Base-by-base conservation (phyloP, 176 grass and related monocot species). In the Luzula sylvatica region DNA sequence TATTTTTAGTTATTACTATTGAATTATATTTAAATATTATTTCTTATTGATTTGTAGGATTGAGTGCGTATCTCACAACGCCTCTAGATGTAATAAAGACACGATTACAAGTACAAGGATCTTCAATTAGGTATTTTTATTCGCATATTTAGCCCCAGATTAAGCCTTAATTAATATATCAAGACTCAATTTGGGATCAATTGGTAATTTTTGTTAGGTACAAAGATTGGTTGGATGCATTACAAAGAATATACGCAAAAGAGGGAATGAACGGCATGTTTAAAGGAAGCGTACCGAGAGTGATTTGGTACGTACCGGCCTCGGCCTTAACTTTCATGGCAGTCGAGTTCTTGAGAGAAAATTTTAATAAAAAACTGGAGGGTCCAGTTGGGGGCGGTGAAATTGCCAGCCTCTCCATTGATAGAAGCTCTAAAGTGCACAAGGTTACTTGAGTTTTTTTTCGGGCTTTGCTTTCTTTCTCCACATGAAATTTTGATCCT, bases 251-350 rank as follows among this genome's bases (percentile, higher is more conserved):
- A 29, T 88, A 83, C 83, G 15, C 27, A 51, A 23, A 49, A 2
- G 88, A 95, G 61, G 88, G 88, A 72, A 63, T 78, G 41, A 66
- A 51, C 39, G 89, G 89, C 69, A 56, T 95, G 67, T 88, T 88
- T 74, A 95, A 66, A 73, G 83, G 89, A 30, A 95, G 89, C 15
- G 53, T 88, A 21, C 80, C 89, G 6, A 85, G 92, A 74, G 72
- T 90, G 58, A 80, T 77, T 30, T 98, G 92, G 92, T 87, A 98
- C 35, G 46, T 98, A 20, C 92, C 85, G 15, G 85, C 92, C 52
- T 98, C 92, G 15, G 92, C 92, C 17, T 65, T 96, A 58, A 98
- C 85, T 26, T 98, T 90, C 63, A 98, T 98, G 92, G 78, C 85
- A 14, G 85, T 98, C 52, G 92, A 98, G 56, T 90, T 86, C 77